A percentile compares a stretch with the other conserved stretches of the same genome.
phyloP scores from a whole-genome alignment of 768 basidiomycete genomes.

The Boletus eberwhitei region DNA sequence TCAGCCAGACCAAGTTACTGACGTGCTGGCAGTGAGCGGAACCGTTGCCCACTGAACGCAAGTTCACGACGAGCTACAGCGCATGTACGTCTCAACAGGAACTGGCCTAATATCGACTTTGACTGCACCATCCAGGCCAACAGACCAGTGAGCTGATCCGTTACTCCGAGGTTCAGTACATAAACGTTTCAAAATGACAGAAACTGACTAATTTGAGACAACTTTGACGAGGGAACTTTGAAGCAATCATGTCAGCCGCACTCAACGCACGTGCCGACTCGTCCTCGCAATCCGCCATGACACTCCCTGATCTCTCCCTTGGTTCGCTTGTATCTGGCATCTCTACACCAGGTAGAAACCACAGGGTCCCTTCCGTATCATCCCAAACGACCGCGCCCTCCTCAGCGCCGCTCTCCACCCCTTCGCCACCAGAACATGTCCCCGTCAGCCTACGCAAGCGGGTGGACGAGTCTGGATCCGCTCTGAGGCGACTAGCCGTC shows the following conservation, averaged over 20 bases:
- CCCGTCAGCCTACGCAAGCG: slow-evolving; percentile 36
- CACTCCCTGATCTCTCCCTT: slow-evolving; percentile 58
- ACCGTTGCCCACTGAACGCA: background rate
- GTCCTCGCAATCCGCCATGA: slow-evolving; percentile 42
- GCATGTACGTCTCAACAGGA: background rate
- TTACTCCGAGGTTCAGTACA: background rate
- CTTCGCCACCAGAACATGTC: slow-evolving; percentile 41
- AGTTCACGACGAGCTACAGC: background rate
- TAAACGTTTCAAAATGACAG: background rate
- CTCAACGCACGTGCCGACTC: slow-evolving; percentile 39
- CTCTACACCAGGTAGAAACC: slow-evolving; percentile 47
- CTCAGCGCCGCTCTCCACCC: slow-evolving; percentile 48
- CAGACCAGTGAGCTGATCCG: slow-evolving; percentile 9
- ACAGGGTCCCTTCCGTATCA: slow-evolving; percentile 48
- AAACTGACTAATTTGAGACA: background rate
- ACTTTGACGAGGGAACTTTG: background rate
- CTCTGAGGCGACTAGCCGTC: slow-evolving; percentile 38
- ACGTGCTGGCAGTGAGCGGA: background rate
- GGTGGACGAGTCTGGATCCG: slow-evolving; percentile 38
- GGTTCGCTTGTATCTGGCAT: slow-evolving; percentile 53
- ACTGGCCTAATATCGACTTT: background rate
- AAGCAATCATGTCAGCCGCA: slow-evolving; percentile 39
- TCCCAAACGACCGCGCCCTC: slow-evolving; percentile 52
- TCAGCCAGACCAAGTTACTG: background rate
- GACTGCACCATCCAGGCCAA: background rate